A percentile compares a stretch with the other conserved stretches of the same genome.
These are phyloP conservation scores for Magnaporthales sp. DNA, from an alignment of 2,329 filamentous ascomycete species.

Conservation along the genomic window DNA sequence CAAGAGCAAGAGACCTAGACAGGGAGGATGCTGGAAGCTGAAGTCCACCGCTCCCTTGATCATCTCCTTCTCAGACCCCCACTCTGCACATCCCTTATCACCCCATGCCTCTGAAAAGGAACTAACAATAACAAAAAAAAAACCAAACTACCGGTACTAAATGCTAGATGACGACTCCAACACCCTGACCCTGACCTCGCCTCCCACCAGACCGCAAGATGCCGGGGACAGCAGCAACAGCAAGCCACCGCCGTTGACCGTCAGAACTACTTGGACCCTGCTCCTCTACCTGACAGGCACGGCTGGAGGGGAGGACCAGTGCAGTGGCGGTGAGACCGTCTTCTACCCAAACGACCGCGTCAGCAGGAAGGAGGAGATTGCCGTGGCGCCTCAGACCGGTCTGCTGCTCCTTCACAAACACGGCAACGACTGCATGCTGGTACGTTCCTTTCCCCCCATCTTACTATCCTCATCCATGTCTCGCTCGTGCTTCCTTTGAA, in stretches of 20 bases:
- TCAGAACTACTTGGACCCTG: constrained; percentile 82
- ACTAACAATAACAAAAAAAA: constrained; percentile 1
- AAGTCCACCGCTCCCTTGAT: background rate
- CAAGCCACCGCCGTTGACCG: constrained; percentile 30
- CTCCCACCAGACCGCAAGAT: background rate
- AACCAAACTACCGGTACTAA: background rate
- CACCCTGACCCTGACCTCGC: constrained; percentile 31
- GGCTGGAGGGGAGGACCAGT: constrained; percentile 44
- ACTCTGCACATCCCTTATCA: background rate
- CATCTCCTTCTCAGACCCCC: background rate
- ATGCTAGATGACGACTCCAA: constrained; percentile 78
- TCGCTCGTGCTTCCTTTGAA: background rate
- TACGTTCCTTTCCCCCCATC: constrained; percentile 24
- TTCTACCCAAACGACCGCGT: constrained; percentile 69
- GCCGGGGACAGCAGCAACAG: constrained; percentile 30
- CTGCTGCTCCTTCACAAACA: constrained; percentile 83
- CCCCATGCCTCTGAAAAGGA: background rate
- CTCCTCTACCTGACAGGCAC: constrained; percentile 77
- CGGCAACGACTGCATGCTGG: constrained; percentile 77
- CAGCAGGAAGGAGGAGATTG: constrained; percentile 53
- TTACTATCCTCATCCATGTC: background rate
- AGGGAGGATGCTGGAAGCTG: background rate
- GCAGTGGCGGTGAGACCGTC: constrained; percentile 79
- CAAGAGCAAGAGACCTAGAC: background rate
- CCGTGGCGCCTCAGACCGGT: constrained; percentile 70